A percentile compares a stretch with the other conserved stretches of the same genome.
phyloP scores from a whole-genome alignment of 768 basidiomycete genomes.

The Amanita phalloides region DNA sequence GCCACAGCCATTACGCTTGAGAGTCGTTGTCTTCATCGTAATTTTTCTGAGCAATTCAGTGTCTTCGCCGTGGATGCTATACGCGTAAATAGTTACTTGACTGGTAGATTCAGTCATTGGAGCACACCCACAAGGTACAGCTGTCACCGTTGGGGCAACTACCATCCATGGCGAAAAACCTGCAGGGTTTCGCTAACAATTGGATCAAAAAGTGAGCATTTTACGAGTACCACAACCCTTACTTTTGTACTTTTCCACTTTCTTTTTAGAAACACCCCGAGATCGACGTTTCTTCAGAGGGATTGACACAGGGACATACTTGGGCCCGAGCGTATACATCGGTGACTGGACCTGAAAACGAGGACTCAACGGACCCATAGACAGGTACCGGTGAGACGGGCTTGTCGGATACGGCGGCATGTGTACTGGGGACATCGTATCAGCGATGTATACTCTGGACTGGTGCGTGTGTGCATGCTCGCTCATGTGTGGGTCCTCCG shows the following conservation, averaged over 20 bases:
- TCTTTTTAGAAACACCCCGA: constrained; percentile 2
- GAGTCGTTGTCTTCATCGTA: not conserved
- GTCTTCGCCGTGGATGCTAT: constrained; percentile 28
- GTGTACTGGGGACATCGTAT: constrained; percentile 13
- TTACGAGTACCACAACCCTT: not conserved
- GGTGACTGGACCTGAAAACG: constrained; percentile 6
- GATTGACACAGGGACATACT: not conserved
- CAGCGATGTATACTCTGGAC: constrained; percentile 14
- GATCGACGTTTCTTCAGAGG: constrained; percentile 2
- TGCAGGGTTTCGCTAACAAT: constrained; percentile 36
- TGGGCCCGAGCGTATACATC: constrained; percentile 4
- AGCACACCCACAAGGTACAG: constrained; percentile 37
- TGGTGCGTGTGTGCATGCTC: constrained; percentile 18
- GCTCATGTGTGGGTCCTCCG: constrained; percentile 17
- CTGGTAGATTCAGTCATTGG: not conserved
- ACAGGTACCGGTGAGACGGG: not conserved
- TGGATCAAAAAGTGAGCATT: not conserved
- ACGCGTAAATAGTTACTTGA: not conserved
- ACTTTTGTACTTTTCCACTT: constrained; percentile 20
- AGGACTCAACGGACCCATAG: constrained; percentile 10
- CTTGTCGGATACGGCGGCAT: constrained; percentile 12
- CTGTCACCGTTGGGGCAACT: constrained; percentile 32
- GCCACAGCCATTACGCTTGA: not conserved
- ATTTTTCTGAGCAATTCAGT: constrained; percentile 4
- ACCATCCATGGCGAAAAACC: constrained; percentile 26